Base-by-base conservation (phyloP, 1,284 basidiomycete species). In the Vanrija sp. region DNA sequence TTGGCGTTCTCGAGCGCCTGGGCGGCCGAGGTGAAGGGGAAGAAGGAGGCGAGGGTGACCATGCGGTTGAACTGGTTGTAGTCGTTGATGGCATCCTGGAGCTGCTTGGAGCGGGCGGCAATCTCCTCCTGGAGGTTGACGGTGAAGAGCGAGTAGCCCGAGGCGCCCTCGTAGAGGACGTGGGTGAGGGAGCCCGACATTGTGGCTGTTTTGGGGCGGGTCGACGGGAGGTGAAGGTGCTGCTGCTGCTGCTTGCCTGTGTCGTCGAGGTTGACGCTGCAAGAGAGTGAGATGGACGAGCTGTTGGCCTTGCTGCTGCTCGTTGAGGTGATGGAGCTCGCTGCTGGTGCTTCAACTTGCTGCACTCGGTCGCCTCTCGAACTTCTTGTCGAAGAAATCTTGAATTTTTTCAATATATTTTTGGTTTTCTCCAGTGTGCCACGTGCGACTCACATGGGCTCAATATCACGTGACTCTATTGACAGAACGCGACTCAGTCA, bases 1-100 rank as follows among this genome's bases (percentile, higher is more conserved):
- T 98, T 96, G 53, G 88, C 87, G 68, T 96, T 97, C 78, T 98
- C 93, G 62, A 99, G 80, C 24, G 95, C 96, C 75, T 98, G 89
- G 2, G 91, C 92, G 38, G 94, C 93, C 62, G 82, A 93, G 75
- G 91, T 92, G 82, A 96, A 98, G 2, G 96, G 95, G 54, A 86
- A 83, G 80, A 98, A 98, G 71, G 89, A 94, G 75, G 89, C 77
- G 67, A 98, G 80, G 68, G 85, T 82, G 63, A 98, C 89, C 89
- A 97, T 95, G 81, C 94, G 93, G 63, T 84, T 82, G 76, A 99
- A 98, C 73, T 90, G 93, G 71, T 85, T 81, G 67, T 95, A 80
- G 77, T 98, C 91, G 63, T 81, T 81, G 66, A 95, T 86, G 42
- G 89, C 87, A 57, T 88, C 85, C 78, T 97, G 94, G 53, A 94